Evolutionary conservation across 1,284 basidiomycete species (phyloP).

Genomic region (Naganishia sp.): DNA sequence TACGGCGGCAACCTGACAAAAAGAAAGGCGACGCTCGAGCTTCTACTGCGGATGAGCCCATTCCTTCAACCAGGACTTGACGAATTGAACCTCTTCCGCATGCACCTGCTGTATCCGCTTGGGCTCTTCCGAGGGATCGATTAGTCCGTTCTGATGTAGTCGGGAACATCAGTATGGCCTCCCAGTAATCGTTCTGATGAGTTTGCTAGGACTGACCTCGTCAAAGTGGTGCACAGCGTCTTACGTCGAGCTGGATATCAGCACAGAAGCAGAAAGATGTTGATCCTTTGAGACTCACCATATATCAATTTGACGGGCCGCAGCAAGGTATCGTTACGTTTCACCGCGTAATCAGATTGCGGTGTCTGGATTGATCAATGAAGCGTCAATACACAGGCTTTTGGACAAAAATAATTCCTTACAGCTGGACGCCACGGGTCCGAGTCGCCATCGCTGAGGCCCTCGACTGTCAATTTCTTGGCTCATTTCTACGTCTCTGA

Average conservation of each 20-base stretch:
- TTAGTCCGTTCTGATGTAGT: slow-evolving; percentile 67
- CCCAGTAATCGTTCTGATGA: neutral
- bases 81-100: slow-evolving; percentile 75
- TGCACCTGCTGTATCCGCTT: slow-evolving; percentile 78
- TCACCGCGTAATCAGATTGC: slow-evolving; percentile 72
- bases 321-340: slow-evolving; percentile 68
- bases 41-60: slow-evolving; percentile 44
- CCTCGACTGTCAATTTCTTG: neutral
- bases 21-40: no score
- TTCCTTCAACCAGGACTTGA: slow-evolving; percentile 76
- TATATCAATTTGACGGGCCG: slow-evolving; percentile 86
- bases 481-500: no score
- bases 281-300: slow-evolving; percentile 56
- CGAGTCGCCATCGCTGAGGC: slow-evolving; percentile 37
- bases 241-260: slow-evolving; percentile 41
- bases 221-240: slow-evolving; percentile 89
- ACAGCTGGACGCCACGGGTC: slow-evolving; percentile 84
- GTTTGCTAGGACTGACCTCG: slow-evolving; percentile 48
- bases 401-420: slow-evolving; percentile 43
- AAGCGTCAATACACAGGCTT: slow-evolving; percentile 21
- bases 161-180: neutral
- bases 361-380: slow-evolving; percentile 58
- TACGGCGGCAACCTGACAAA: no score
- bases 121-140: slow-evolving; percentile 68
- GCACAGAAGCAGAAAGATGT: neutral